A percentile compares a stretch with the other conserved stretches of the same genome.
These are phyloP conservation scores for Periglandula ipomoeae DNA, from an alignment of 2,329 filamentous ascomycete genomes.

Conservation along the genomic window DNA sequence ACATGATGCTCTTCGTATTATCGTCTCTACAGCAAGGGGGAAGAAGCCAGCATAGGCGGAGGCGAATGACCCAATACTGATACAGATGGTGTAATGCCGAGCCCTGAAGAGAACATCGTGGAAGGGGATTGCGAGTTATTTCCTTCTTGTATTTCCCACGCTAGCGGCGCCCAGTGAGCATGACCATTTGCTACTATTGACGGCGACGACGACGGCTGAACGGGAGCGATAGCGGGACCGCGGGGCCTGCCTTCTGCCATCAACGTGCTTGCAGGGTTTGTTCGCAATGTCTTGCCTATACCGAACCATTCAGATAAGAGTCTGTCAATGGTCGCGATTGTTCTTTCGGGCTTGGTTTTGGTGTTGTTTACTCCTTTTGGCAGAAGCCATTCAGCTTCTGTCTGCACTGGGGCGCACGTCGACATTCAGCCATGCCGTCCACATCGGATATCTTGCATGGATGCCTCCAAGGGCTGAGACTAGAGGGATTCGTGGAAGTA, in stretches of 20 bases:
- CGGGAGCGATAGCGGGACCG: background rate
- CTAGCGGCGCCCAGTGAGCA: background rate
- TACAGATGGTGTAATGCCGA: background rate
- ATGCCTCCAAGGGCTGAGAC: too few relatives aligned
- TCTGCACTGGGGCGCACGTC: background rate
- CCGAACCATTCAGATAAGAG: background rate
- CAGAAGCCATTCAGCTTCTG: background rate
- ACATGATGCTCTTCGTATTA: too few relatives aligned
- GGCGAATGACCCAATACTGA: background rate
- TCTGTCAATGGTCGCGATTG: too few relatives aligned
- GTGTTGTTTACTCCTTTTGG: background rate
- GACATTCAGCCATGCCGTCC: background rate
- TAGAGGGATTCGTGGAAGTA: too few relatives aligned
- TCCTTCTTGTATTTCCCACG: background rate
- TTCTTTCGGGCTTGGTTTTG: background rate
- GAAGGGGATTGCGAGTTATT: too few relatives aligned
- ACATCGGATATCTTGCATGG: background rate
- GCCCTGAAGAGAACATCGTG: background rate
- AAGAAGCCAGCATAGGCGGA: background rate
- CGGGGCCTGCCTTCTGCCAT: background rate
- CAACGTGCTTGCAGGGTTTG: background rate
- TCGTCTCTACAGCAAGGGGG: too few relatives aligned
- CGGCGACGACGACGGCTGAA: background rate
- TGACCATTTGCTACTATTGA: background rate
- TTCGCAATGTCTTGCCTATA: background rate